Evolutionary conservation across 2,329 filamentous ascomycete species (phyloP), one percentile per base, ranked within the genome.

Genomic region (Penicillium sp.): DNA sequence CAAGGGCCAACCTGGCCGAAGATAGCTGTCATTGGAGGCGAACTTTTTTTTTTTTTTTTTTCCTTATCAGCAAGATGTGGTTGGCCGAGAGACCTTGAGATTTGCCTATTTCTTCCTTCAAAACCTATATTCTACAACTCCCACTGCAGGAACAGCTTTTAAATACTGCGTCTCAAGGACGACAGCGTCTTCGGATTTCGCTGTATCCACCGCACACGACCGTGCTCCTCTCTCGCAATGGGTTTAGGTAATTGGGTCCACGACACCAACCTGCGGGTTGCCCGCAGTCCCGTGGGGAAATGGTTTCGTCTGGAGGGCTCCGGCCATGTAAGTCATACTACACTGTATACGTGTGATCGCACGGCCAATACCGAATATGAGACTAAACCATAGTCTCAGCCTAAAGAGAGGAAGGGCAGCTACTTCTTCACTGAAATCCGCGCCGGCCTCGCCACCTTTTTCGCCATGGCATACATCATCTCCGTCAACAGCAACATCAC

Each of bases 381-480:
- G 17, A 31, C 29, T 46, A 19, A 49, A 37, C 4, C 8, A 50
- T 43, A 17, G 19, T 56, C 45, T 62, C 57, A 87, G 83, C 79
- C 77, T 56, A 79, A 76, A 60, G 83, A 87, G 67, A 81, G 87
- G 46, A 84, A 87, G 64, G 83, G 83, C 21, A 84, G 87, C 29
- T 77, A 78, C 60, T 94, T 94, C 73, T 81, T 87, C 61, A 94
- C 88, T 43, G 88, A 95, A 71, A 75, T 94, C 47, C 84, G 88
- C 54, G 88, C 86, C 52, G 88, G 88, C 42, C 72, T 94, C 33
- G 87, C 87, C 24, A 89, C 86, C 2, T 87, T 87, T 64, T 83
- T 84, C 48, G 85, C 84, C 3, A 88, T 89, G 87, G 84, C 86
- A 13, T 91, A 90, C 65, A 88, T 89, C 70, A 85, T 87, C 65